Evolutionary conservation across 345 rosid species (phyloP).

Genomic region (Draba incana): DNA sequence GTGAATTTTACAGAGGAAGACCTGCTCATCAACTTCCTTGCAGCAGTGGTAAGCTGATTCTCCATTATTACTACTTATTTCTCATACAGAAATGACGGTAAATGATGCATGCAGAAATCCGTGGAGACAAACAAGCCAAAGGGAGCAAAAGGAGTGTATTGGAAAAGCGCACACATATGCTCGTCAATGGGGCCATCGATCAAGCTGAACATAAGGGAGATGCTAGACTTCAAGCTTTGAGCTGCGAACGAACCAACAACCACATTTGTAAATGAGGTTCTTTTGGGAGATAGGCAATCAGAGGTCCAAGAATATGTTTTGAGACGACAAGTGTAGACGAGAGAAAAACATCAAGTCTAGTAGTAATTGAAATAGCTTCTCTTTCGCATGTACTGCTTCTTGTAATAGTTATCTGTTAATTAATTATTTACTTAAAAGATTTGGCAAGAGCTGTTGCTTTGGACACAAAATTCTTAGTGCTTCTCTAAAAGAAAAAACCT

Average conservation of each 20-base stretch:
- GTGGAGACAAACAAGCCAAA: slow-evolving; percentile 93
- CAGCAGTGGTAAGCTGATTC: slow-evolving; percentile 66
- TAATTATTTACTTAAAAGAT: not conserved
- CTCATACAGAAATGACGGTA: slow-evolving; percentile 11
- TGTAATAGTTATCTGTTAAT: not conserved
- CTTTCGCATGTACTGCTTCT: not conserved
- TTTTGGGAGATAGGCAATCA: slow-evolving; percentile 29
- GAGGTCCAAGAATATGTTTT: slow-evolving; percentile 9
- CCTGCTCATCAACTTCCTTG: slow-evolving; percentile 74
- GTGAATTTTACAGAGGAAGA: slow-evolving; percentile 74
- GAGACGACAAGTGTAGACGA: not conserved
- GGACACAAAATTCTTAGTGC: slow-evolving; percentile 7
- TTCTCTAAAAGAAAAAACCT: slow-evolving; percentile 9
- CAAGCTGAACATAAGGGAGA: slow-evolving; percentile 79
- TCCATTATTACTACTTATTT: not conserved
- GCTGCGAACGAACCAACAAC: slow-evolving; percentile 36
- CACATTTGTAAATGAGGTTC: slow-evolving; percentile 29
- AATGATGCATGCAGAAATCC: slow-evolving; percentile 69
- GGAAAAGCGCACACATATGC: slow-evolving; percentile 92
- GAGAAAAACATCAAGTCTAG: slow-evolving; percentile 24
- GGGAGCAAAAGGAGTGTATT: slow-evolving; percentile 97
- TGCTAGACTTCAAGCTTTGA: slow-evolving; percentile 81
- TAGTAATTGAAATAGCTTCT: slow-evolving; percentile 8
- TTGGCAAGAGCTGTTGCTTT: slow-evolving; percentile 10
- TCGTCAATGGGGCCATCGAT: slow-evolving; percentile 98